phyloP scores from a whole-genome alignment of 176 grass and related monocot genomes.

The Panicum miliaceum region DNA sequence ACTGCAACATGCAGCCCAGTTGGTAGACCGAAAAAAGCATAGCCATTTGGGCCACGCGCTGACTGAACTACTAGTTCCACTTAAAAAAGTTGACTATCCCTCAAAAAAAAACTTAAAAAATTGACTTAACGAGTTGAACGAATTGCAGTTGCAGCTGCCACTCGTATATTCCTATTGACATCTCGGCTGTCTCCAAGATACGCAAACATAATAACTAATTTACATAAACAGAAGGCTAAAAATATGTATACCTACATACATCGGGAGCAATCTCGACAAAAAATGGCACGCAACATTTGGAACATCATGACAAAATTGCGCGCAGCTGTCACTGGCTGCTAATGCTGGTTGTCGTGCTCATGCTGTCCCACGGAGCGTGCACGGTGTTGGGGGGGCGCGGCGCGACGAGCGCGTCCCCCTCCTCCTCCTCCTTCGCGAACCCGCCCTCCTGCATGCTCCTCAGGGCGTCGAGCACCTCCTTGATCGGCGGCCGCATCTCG shows the following conservation, averaged over 20 bases:
- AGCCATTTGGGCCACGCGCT: too few relatives aligned
- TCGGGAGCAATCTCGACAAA: background rate
- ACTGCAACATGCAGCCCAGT: too few relatives aligned
- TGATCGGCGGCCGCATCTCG: conserved; percentile 77
- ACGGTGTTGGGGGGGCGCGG: conserved; percentile 56
- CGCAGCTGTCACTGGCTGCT: conserved; percentile 19
- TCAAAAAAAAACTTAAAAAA: too few relatives aligned
- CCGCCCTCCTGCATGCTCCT: conserved; percentile 42
- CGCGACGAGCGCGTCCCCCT: background rate
- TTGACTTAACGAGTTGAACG: too few relatives aligned
- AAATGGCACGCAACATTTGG: background rate
- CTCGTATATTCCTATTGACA: background rate
- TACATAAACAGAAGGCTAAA: background rate
- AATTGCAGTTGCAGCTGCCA: too few relatives aligned
- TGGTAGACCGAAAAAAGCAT: too few relatives aligned
- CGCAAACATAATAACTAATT: background rate
- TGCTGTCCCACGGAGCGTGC: conserved; percentile 56
- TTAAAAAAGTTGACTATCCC: too few relatives aligned
- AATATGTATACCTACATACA: background rate
- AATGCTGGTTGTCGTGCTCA: conserved; percentile 40
- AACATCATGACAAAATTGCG: background rate
- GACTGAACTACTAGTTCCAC: too few relatives aligned
- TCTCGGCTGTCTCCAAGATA: background rate
- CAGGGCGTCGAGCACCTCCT: conserved; percentile 64
- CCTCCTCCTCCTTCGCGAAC: conserved; percentile 29